Evolutionary conservation across 2,329 filamentous ascomycete genomes (phyloP).

Genomic region (Knufia fluminis): DNA sequence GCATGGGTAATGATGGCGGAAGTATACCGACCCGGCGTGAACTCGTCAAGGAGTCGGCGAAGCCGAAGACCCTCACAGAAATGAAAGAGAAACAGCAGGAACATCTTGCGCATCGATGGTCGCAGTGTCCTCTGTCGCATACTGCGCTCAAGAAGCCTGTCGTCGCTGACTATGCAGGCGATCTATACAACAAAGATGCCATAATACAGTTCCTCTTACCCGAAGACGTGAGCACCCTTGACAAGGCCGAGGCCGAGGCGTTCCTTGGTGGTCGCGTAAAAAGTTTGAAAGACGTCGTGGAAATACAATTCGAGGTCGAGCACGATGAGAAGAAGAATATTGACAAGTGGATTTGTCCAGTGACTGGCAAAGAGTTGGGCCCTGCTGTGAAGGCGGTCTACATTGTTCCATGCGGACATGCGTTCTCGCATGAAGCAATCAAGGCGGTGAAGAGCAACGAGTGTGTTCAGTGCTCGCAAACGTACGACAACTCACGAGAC

Average conservation of each 20-base stretch:
- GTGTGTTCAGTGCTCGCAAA: slow-evolving; percentile 60
- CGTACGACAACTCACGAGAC: slow-evolving; percentile 59
- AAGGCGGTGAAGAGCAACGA: slow-evolving; percentile 58
- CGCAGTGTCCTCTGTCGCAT: slow-evolving; percentile 76
- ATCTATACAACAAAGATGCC: slow-evolving; percentile 90
- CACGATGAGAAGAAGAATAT: slow-evolving; percentile 35
- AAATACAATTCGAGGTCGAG: slow-evolving; percentile 63
- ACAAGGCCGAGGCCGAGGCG: slow-evolving; percentile 52
- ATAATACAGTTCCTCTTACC: slow-evolving; percentile 61
- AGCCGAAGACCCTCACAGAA: slow-evolving; percentile 70
- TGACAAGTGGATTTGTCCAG: slow-evolving; percentile 63
- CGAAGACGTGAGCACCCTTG: slow-evolving; percentile 43
- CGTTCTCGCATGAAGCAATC: slow-evolving; percentile 78
- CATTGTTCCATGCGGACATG: slow-evolving; percentile 88
- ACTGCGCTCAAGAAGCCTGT: slow-evolving; percentile 62
- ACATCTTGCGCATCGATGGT: slow-evolving; percentile 78
- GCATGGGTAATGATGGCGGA: slow-evolving; percentile 97
- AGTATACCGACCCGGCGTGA: slow-evolving; percentile 90
- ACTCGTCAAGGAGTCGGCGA: slow-evolving; percentile 87
- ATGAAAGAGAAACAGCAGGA: slow-evolving; percentile 82
- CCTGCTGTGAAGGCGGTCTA: slow-evolving; percentile 74
- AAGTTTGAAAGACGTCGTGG: slow-evolving; percentile 75
- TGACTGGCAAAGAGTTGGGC: slow-evolving; percentile 79
- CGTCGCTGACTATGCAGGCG: slow-evolving; percentile 75
- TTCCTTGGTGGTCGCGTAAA: slow-evolving; percentile 57